Conservation (phyloP, 352 stramenopile genomes). For the Globisporangium ultimum region DNA sequence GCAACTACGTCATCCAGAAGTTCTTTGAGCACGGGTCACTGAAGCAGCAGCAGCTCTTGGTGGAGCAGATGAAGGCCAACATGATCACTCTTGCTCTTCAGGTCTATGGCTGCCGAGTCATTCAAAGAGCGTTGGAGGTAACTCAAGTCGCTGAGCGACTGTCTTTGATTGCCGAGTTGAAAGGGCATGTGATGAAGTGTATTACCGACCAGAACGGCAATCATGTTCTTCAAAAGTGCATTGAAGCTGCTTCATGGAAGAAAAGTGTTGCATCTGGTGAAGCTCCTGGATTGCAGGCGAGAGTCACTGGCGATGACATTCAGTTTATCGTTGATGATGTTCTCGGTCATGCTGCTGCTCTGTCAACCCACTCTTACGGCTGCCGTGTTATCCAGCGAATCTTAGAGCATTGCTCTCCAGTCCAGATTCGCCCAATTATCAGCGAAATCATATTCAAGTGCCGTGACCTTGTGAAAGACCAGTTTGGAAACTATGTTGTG, state of each 20-base stretch:
- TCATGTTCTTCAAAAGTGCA: conserved; percentile 99
- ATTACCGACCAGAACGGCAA: conserved; percentile 98
- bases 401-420: conserved; percentile 92
- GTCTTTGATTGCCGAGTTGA: conserved; percentile 72
- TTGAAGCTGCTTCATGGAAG: conserved; percentile 86
- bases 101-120: conserved; percentile 96
- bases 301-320: conserved; percentile 85
- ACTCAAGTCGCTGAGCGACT: conserved; percentile 73
- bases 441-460: conserved; percentile 92
- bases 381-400: conserved; percentile 98
- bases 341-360: conserved; percentile 82
- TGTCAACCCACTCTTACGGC: conserved; percentile 97
- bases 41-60: conserved; percentile 85
- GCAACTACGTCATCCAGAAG: conserved; percentile 99
- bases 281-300: conserved; percentile 14
- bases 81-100: conserved; percentile 95
- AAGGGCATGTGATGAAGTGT: conserved; percentile 87
- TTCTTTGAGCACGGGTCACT: conserved; percentile 93
- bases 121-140: conserved; percentile 92
- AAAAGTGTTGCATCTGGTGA: conserved; percentile 21
- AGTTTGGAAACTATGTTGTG: conserved; percentile 99
- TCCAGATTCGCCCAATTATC: conserved; percentile 91
- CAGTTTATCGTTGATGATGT: conserved; percentile 98
- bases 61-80: conserved; percentile 88
- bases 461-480: conserved; percentile 90